Percentiles rank a stretch among this genome's conserved stretches.
Conservation (phyloP, 805 yeast species). For the Saccharomyces mikatae region DNA sequence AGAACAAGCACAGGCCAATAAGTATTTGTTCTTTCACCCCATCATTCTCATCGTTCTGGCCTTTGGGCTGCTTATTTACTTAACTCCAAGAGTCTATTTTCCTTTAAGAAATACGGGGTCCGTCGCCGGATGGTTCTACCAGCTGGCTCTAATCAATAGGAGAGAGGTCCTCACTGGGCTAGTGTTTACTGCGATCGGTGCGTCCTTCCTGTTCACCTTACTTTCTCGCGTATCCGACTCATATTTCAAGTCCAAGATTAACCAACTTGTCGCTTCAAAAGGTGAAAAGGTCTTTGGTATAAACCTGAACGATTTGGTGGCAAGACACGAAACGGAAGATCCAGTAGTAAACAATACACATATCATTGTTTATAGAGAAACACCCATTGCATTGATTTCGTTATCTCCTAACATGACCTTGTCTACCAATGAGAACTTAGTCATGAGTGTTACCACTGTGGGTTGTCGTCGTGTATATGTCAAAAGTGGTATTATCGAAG, state of each 20-base stretch:
- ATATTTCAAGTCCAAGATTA: conserved; percentile 36
- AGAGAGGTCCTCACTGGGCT: conserved; percentile 29
- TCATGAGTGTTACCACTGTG: conserved; percentile 46
- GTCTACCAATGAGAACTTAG: conserved; percentile 36
- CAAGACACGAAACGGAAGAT: conserved; percentile 21
- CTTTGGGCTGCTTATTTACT: conserved; percentile 14
- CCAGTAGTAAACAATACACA: conserved; percentile 42
- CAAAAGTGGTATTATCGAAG: conserved; percentile 54
- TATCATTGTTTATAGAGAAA: conserved; percentile 53
- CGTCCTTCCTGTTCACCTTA: conserved; percentile 35
- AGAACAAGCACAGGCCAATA: conserved; percentile 41
- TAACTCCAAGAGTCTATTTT: conserved; percentile 13
- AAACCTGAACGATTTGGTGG: conserved; percentile 27
- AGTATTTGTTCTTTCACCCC: conserved; percentile 40
- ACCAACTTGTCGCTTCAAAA: conserved; percentile 30
- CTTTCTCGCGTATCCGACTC: conserved; percentile 40
- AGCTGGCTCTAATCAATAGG: conserved; percentile 19
- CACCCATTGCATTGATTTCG: conserved; percentile 60
- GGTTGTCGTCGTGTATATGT: conserved; percentile 64
- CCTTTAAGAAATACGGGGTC: conserved; percentile 17
- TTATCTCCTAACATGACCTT: conserved; percentile 36
- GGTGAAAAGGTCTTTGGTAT: conserved; percentile 41
- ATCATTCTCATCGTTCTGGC: conserved; percentile 28
- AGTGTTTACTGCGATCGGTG: conserved; percentile 34
- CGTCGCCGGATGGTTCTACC: conserved; percentile 17